Evolutionary conservation across 148 eudicot genomes (phyloP).

Genomic region (Nepenthes mirabilis): DNA sequence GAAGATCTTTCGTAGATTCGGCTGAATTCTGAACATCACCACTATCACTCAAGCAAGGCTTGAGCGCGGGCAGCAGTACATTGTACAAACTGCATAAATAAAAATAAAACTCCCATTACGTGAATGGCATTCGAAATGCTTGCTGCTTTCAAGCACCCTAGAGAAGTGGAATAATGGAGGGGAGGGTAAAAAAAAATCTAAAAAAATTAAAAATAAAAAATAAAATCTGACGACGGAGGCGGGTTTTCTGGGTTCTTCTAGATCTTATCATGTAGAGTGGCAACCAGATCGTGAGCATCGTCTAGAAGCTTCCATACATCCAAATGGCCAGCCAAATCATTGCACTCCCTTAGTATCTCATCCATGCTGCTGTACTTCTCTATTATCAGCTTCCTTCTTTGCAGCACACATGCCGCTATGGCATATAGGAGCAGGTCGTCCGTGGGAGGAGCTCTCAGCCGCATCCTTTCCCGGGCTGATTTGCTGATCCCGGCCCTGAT

Average conservation of each 20-base stretch:
- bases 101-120: not conserved
- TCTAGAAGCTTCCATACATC: conserved; percentile 35
- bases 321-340: conserved; percentile 28
- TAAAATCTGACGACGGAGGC: too few relatives aligned
- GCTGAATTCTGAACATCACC: too few relatives aligned
- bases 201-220: too few relatives aligned
- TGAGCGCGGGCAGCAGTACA: too few relatives aligned
- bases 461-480: conserved; percentile 23
- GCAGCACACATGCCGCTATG: conserved; percentile 30
- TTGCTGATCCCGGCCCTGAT: conserved; percentile 23
- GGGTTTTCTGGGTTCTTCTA: not conserved
- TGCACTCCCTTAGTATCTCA: conserved; percentile 29
- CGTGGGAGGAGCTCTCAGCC: conserved; percentile 25
- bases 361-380: conserved; percentile 28
- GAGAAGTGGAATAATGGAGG: too few relatives aligned
- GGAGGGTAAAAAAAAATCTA: too few relatives aligned
- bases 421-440: conserved; percentile 32
- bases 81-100: not conserved
- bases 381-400: conserved; percentile 24
- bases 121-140: too few relatives aligned
- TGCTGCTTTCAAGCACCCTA: too few relatives aligned
- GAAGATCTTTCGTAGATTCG: too few relatives aligned
- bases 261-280: conserved; percentile 24
- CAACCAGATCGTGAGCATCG: conserved; percentile 29
- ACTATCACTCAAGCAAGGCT: too few relatives aligned